Base-by-base conservation (phyloP, 2,329 filamentous ascomycete genomes). In the Lecanicillium sp. region DNA sequence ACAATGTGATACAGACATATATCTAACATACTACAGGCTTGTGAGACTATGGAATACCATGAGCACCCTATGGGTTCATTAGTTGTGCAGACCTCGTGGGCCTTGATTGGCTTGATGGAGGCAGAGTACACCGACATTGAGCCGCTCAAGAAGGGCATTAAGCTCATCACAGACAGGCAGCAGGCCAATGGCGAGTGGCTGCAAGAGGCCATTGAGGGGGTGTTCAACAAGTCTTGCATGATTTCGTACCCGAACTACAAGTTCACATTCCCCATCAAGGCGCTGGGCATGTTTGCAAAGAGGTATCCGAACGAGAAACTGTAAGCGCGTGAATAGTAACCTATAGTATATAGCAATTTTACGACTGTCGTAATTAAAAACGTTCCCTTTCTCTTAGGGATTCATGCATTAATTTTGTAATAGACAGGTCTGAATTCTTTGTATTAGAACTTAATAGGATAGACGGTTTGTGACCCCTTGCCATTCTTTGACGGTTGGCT, bases 221-320 rank as follows among this genome's bases (percentile, higher is more conserved):
- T 98, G 10, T 98, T 98, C 65, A 98, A 98, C 65, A 95, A 96
- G 69, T 92, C 82, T 54, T 97, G 90, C 71, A 97, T 96, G 87
- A 98, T 98, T 48, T 92, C 87, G 1, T 98, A 98, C 56, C 90
- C 90, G 31, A 98, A 98, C 69, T 98, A 98, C 71, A 98, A 97
- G 68, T 92, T 95, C 59, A 85, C 84, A 42, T 98, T 96, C 62
- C 81, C 90, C 1, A 84, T 97, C 57, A 94, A 94, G 65, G 92
- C 92, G 2, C 61, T 98, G 47, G 92, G 92, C 5, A 83, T 96
- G 77, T 98, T 87, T 69, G 79, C 83, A 4, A 74, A 68, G 50
- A 77, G 71, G 46, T 89, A 82, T 48, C 84, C 83, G 1, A 71
- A 86, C 44, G 74, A 81, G 41, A 71, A 66, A 51, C 58, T 85